Base-by-base conservation (phyloP, 441 rosid species). In the Melianthus villosus region DNA sequence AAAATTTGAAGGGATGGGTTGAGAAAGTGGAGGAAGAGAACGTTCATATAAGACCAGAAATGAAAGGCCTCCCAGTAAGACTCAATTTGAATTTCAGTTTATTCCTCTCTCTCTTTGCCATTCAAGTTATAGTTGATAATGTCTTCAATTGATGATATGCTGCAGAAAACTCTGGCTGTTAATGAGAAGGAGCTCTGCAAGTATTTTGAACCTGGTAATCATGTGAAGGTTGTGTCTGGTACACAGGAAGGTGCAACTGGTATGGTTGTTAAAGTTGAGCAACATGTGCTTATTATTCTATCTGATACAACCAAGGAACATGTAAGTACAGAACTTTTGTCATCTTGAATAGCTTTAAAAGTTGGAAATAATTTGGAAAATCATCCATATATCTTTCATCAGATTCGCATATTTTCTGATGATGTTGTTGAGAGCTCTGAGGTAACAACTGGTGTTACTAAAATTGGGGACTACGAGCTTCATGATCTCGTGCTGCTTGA, bases 1-100 rank as follows among this genome's bases (percentile, higher is more conserved):
- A 77, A 63, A 82, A 71, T 54, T 71, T 91, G 28, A 91, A 85
- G 65, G 99, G 99, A 40, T 75, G 93, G 94, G 91, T 85, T 48
- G 96, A 91, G 71, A 91, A 91, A 60, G 96, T 84, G 23, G 99
- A 85, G 56, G 96, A 84, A 65, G 93, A 85, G 54, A 82, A 67
- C 68, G 91, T 85, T 19, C 79, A 77, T 54, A 72, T 91, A 43
- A 73, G 74, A 54, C 84, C 99, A 38, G 94, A 74, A 63, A 63
- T 77, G 84, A 75, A 85, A 65, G 99, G 67, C 54, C 93, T 91
- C 59, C 91, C 91, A 33, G 96, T 91, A 77, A 79, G 89, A 50
- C 53, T 53, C 35, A 27, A 27, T 40, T 50, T 27, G 48, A 26
- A 15, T 6, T 38, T 22, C 29, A 28, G 14, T 42, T 36, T 55